Evolutionary conservation across 2,329 filamentous ascomycete species (phyloP).

Genomic region (Hypoxylon sp.): DNA sequence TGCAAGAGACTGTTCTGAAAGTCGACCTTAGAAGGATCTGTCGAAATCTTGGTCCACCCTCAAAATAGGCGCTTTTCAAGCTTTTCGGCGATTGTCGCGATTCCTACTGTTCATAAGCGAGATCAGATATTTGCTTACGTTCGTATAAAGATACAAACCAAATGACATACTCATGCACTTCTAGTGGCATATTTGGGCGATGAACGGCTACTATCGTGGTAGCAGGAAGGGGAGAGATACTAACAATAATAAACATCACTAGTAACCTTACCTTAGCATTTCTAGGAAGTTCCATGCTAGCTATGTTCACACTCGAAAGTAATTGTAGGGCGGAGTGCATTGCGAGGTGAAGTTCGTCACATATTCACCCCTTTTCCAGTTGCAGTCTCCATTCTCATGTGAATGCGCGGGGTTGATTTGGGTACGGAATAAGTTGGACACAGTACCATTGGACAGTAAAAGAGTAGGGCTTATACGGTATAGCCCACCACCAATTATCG

Average conservation of each 20-base stretch:
- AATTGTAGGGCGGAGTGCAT: too few species aligned
- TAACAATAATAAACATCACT: not conserved
- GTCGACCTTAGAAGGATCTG: constrained; percentile 7
- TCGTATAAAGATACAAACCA: too few species aligned
- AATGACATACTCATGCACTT: not conserved
- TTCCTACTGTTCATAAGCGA: not conserved
- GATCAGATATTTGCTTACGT: not conserved
- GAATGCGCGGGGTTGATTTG: not conserved
- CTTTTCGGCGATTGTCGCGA: constrained; percentile 8
- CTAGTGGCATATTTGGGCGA: not conserved
- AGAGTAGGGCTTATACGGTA: not conserved
- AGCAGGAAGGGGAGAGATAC: too few species aligned
- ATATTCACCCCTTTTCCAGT: too few species aligned
- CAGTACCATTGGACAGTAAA: not conserved
- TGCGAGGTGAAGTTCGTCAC: too few species aligned
- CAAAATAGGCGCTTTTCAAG: not conserved
- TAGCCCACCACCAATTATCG: not conserved
- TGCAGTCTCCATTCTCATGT: not conserved
- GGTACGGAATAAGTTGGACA: not conserved
- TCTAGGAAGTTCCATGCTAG: too few species aligned
- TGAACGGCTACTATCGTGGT: too few species aligned
- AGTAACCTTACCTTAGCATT: not conserved
- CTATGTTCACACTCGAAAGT: too few species aligned
- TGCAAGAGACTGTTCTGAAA: constrained; percentile 15
- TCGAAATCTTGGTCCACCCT: constrained; percentile 7